Evolutionary conservation across 441 rosid species (phyloP), one percentile per base, ranked within the genome.

Genomic region (Populus tomentosa): DNA sequence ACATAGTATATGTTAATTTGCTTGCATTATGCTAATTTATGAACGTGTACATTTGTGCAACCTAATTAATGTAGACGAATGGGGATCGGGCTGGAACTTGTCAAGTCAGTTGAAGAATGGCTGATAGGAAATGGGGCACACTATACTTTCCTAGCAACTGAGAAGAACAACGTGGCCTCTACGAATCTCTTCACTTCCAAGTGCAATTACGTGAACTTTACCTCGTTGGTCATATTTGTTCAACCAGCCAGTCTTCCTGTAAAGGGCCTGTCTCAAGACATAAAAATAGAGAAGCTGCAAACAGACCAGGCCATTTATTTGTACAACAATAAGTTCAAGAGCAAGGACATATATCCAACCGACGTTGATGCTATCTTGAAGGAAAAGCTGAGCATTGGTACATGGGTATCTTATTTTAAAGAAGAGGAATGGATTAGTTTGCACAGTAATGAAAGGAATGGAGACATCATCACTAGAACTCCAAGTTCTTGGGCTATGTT

Each of bases 71-170:
- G 40, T 67, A 86, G 91, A 85, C 65, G 93, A 66, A 80, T 81
- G 89, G 91, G 91, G 74, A 90, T 90, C 32, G 93, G 93, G 64
- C 72, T 86, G 13, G 78, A 77, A 53, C 93, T 90, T 24, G 85
- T 90, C 13, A 85, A 77, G 64, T 79, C 91, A 33, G 75, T 86
- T 24, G 93, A 88, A 77, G 89, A 87, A 69, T 90, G 91, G 90
- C 82, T 88, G 77, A 62, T 75, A 10, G 76, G 75, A 38, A 85
- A 85, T 62, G 91, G 89, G 74, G 89, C 93, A 62, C 65, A 87
- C 40, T 84, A 84, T 78, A 75, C 77, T 1, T 80, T 88, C 70
- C 66, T 88, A 24, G 91, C 93, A 30, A 81, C 87, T 5, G 91
- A 88, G 59, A 82, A 84, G 80, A 77, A 75, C 67, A 90, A 88